A percentile compares a stretch with the other conserved stretches of the same genome.
Evolutionary conservation across 1,284 basidiomycete species (phyloP).

Genomic region (Cutaneotrichosporon cyanovorans): DNA sequence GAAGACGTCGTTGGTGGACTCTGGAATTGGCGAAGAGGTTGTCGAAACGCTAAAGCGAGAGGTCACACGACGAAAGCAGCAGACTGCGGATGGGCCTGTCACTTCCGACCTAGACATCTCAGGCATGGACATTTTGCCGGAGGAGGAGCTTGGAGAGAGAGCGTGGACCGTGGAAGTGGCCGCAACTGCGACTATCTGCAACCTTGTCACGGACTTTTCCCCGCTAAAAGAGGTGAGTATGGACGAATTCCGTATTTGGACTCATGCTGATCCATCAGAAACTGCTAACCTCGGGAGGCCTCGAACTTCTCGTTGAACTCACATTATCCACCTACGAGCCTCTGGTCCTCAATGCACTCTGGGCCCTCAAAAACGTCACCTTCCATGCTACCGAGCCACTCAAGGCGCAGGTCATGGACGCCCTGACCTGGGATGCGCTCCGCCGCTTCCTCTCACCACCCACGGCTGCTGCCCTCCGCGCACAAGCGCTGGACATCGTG

Average conservation of each 20-base stretch:
- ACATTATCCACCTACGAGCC: slow-evolving; percentile 52
- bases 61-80: slow-evolving; percentile 14
- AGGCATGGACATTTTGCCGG: slow-evolving; percentile 11
- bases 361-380: slow-evolving; percentile 72
- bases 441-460: slow-evolving; percentile 15
- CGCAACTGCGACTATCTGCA: slow-evolving; percentile 69
- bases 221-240: slow-evolving; percentile 61
- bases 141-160: slow-evolving; percentile 48
- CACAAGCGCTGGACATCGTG: slow-evolving; percentile 36
- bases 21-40: slow-evolving; percentile 63
- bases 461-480: slow-evolving; percentile 23
- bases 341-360: slow-evolving; percentile 61
- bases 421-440: slow-evolving; percentile 54
- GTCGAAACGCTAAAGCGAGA: slow-evolving; percentile 53
- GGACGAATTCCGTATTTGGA: no score
- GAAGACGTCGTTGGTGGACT: slow-evolving; percentile 73
- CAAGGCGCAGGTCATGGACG: slow-evolving; percentile 58
- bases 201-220: slow-evolving; percentile 77
- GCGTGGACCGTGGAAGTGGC: slow-evolving; percentile 65
- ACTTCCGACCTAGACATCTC: slow-evolving; percentile 1
- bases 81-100: background rate
- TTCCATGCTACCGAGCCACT: slow-evolving; percentile 55
- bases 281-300: slow-evolving; percentile 57
- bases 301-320: slow-evolving; percentile 58
- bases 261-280: slow-evolving; percentile 43